Conservation (phyloP, 306 rosid genomes). For the Albizia julibrissin region DNA sequence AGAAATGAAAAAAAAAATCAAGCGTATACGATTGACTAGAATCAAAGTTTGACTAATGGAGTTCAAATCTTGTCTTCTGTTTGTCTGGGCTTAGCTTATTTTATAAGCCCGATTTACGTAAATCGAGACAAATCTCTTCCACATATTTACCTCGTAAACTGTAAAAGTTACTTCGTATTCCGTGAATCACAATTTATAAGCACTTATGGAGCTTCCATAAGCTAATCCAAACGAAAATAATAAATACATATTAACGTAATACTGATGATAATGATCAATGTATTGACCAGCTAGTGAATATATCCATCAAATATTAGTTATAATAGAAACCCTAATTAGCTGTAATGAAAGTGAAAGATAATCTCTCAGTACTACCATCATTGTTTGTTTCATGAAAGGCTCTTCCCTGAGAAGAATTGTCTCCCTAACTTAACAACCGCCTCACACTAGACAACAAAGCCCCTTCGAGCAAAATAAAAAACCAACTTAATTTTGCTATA, state of each 20-base stretch:
- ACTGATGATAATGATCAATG: neutral
- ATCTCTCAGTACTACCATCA: constrained; percentile 10
- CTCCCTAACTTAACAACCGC: constrained; percentile 31
- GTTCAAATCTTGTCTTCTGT: neutral
- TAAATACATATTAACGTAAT: neutral
- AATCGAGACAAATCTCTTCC: too few relatives aligned
- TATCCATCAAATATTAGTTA: neutral
- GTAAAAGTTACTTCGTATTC: too few relatives aligned
- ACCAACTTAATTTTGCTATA: neutral
- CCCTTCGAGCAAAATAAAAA: neutral
- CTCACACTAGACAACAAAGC: neutral
- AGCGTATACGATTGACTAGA: neutral
- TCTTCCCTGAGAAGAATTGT: constrained; percentile 14
- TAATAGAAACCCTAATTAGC: constrained; percentile 19
- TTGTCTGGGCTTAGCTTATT: too few relatives aligned
- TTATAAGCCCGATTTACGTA: too few relatives aligned
- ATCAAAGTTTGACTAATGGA: neutral
- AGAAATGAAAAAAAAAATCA: neutral
- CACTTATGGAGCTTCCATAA: too few relatives aligned
- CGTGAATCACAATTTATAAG: too few relatives aligned
- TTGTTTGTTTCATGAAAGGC: constrained; percentile 1
- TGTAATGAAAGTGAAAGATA: constrained; percentile 42
- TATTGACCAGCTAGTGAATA: constrained; percentile 14
- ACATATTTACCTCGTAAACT: too few relatives aligned
- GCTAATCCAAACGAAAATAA: too few relatives aligned